Evolutionary conservation across 108 stramenopile species (phyloP), one percentile per base, ranked within the genome.

Genomic region (Skeletonema menzelii): DNA sequence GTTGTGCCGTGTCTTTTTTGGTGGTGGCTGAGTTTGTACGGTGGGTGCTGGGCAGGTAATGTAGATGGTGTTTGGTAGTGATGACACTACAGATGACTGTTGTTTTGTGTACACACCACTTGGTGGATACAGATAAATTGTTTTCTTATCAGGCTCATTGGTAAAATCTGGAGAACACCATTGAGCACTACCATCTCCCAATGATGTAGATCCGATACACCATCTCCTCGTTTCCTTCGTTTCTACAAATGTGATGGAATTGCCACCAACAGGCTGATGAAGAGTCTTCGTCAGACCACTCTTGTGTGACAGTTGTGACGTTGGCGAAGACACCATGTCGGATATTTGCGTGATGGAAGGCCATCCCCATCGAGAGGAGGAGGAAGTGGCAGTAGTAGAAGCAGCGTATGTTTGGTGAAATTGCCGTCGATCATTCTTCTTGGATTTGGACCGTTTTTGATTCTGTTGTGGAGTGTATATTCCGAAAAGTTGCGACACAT

Each of bases 281-380:
- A 2, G 63, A 15, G n/a, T n/a, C n/a, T 42, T 24, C 19, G 19
- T 10, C 32, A 5, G 2, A 37, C 22, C 26, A 22, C 26, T 57
- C 22, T 27, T 65, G 58, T 55, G 60, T 61, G 27, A 63, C 27
- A 65, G 27, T 20, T 60, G 63, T 15, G 78, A 79, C 22, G 67
- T 61, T 14, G 67, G 67, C 8, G 62, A 35, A 5, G 72, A 72
- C 7, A 73, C 57, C 67, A 69, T 68, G 35, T 62, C 56, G 10
- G 69, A 70, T 12, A 40, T 27, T 58, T 72, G 66, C 8, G 78
- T 73, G 31, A 79, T 19, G 19, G 78, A 79, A 20, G 78, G 71
- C 78, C 78, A 79, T 27, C 71, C 71, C 15, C 37, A 32, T 61
- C n/a, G 42, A 42, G 20, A 13, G 8, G 19, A 59, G 2, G 56